These are phyloP conservation scores for Citrullus amarus DNA, from an alignment of 306 rosid genomes.

Conservation along the genomic window DNA sequence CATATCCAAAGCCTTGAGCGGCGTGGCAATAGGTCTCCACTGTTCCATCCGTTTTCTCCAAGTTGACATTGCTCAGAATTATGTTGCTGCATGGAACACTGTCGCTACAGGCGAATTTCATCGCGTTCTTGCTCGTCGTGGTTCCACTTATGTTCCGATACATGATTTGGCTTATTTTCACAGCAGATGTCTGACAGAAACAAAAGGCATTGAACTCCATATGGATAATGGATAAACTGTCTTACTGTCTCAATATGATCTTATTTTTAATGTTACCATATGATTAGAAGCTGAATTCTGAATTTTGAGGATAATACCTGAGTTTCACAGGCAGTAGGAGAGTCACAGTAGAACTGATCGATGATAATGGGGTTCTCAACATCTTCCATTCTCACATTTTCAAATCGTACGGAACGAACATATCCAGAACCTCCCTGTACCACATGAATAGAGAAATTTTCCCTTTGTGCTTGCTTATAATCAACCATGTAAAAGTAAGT, in stretches of 20 bases:
- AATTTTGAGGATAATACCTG: slow-evolving; percentile 42
- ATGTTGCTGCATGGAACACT: slow-evolving; percentile 66
- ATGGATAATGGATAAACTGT: not conserved
- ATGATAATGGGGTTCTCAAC: slow-evolving; percentile 80
- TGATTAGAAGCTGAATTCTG: not conserved
- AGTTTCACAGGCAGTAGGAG: slow-evolving; percentile 55
- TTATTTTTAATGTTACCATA: not conserved
- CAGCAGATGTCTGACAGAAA: slow-evolving; percentile 52
- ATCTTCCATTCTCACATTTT: slow-evolving; percentile 74
- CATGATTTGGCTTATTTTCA: slow-evolving; percentile 62
- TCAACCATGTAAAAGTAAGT: not conserved
- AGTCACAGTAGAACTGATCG: slow-evolving; percentile 97
- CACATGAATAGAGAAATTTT: not conserved
- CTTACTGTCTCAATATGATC: not conserved
- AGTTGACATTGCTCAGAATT: slow-evolving; percentile 65
- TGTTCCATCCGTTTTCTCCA: slow-evolving; percentile 67
- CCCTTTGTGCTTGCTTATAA: not conserved
- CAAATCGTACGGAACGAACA: slow-evolving; percentile 68
- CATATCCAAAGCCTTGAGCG: slow-evolving; percentile 78
- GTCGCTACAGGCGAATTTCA: slow-evolving; percentile 86
- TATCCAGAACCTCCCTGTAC: slow-evolving; percentile 91
- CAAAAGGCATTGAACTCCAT: not conserved
- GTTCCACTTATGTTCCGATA: slow-evolving; percentile 72
- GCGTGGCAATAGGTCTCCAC: slow-evolving; percentile 89
- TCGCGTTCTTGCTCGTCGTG: slow-evolving; percentile 71